Evolutionary conservation across 1,139 yeast species (phyloP), one percentile per base, ranked within the genome.

Genomic region (Candida freyschussii): DNA sequence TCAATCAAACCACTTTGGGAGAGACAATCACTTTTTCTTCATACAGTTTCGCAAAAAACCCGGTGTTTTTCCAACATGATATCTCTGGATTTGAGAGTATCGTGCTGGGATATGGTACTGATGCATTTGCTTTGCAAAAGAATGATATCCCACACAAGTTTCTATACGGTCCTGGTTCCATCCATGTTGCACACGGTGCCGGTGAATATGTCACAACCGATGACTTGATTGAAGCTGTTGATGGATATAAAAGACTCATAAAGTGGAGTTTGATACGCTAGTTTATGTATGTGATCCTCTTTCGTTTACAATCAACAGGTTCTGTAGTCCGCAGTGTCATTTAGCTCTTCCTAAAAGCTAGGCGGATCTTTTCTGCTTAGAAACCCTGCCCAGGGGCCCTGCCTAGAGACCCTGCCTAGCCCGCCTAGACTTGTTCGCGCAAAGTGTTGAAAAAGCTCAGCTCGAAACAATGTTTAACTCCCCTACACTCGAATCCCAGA

Each of bases 151-250:
- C 54, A 29, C 62, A 56, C 33, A 57, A 75, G 39, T 75, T 71
- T 44, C 57, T 78, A 23, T 78, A 75, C 46, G 86, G 87, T 0
- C 83, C 86, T 1, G 86, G 86, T 1, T 56, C 74, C 5, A 78
- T 78, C 37, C 66, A 64, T 27, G 78, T 74, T 13, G 85, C 85
- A 1, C 86, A 78, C 50, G 69, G 76, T 3, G 79, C 67, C 36
- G 50, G 66, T 35, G 86, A 78, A 53, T 66, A 56, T 46, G 72
- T 78, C 22, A 65, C 67, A 6, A 60, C 67, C 19, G 53, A 56
- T 9, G 78, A 74, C 46, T 58, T 78, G 33, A 41, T 64, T 17
- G 62, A 61, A 13, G 72, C 80, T 5, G 73, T 78, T 18, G 69
- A 60, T 5, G 85, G 78, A 5, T 75, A 75, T 59, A 68, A 67